Conservation (phyloP, 805 yeast species). For the Ogataea saltuana region DNA sequence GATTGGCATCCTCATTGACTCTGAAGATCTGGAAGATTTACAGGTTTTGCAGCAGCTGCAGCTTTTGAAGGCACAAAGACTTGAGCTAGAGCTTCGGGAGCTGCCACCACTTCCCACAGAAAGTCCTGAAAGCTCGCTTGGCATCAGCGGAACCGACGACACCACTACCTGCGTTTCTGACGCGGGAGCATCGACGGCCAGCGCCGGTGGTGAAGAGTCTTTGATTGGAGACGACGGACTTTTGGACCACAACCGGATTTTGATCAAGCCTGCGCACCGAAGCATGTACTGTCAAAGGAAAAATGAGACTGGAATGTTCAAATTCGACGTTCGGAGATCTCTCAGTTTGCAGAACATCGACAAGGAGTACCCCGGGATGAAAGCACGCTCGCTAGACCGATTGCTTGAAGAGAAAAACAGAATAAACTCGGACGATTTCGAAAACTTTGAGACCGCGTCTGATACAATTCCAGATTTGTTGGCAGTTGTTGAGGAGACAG, state of each 20-base stretch:
- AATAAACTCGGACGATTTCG: background rate
- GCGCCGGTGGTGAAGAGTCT: slow-evolving; percentile 12
- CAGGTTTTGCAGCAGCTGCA: slow-evolving; percentile 8
- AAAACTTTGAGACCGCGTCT: background rate
- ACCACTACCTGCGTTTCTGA: slow-evolving; percentile 2
- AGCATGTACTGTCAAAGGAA: slow-evolving; percentile 7
- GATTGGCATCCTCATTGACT: background rate
- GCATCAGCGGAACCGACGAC: background rate
- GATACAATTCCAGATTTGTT: background rate
- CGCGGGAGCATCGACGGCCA: slow-evolving; percentile 1
- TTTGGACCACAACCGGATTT: slow-evolving; percentile 9
- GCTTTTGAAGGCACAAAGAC: background rate
- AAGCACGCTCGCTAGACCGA: background rate
- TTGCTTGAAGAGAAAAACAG: background rate
- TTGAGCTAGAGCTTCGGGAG: slow-evolving; percentile 4
- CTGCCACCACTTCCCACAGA: slow-evolving; percentile 2
- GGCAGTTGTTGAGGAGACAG: background rate
- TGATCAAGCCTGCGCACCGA: slow-evolving; percentile 6
- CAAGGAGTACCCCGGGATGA: slow-evolving; percentile 3
- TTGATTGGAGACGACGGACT: slow-evolving; percentile 13
- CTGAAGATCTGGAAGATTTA: slow-evolving; percentile 5
- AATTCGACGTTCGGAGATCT: background rate
- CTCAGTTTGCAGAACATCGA: slow-evolving; percentile 7
- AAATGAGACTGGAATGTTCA: slow-evolving; percentile 1
- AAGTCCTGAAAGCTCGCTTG: background rate